Conservation (phyloP, 257 asterid genomes). For the Solanum clarkiae region DNA sequence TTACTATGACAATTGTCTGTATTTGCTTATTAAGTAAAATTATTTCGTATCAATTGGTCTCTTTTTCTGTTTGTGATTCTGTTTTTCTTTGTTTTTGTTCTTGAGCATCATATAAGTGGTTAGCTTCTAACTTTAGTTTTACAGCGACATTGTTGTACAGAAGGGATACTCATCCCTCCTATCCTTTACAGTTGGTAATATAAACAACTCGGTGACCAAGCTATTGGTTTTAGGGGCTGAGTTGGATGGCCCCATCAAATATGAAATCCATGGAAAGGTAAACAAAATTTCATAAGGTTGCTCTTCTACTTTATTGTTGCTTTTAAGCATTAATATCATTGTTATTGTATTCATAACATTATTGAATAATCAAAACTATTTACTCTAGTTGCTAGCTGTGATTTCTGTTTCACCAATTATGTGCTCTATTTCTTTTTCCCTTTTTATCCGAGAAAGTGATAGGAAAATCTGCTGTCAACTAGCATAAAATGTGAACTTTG, state of each 20-base stretch:
- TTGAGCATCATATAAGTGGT: not conserved
- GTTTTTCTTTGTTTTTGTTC: not conserved
- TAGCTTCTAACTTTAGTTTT: conserved; percentile 1
- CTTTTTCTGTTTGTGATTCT: not conserved
- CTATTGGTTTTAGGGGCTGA: conserved; percentile 86
- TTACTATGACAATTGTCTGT: not conserved
- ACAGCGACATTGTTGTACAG: conserved; percentile 40
- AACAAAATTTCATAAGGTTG: not conserved
- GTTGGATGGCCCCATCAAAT: conserved; percentile 83
- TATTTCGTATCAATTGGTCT: not conserved
- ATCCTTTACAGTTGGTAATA: conserved; percentile 76
- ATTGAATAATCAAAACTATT: not conserved
- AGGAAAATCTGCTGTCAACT: not conserved
- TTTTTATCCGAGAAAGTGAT: not conserved
- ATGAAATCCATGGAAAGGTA: conserved; percentile 95
- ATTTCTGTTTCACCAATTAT: not conserved
- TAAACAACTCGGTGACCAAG: conserved; percentile 60
- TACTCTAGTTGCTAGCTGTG: not conserved
- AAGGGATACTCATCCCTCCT: conserved; percentile 75
- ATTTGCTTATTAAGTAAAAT: not conserved
- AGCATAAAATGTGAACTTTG: not conserved
- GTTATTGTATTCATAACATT: not conserved
- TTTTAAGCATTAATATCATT: not conserved
- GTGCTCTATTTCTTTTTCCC: not conserved
- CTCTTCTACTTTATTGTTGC: not conserved